Percentiles rank a stretch among this genome's conserved stretches.
These are phyloP conservation scores for Leccinum subtestaceum DNA, from an alignment of 768 basidiomycete species.

Conservation along the genomic window DNA sequence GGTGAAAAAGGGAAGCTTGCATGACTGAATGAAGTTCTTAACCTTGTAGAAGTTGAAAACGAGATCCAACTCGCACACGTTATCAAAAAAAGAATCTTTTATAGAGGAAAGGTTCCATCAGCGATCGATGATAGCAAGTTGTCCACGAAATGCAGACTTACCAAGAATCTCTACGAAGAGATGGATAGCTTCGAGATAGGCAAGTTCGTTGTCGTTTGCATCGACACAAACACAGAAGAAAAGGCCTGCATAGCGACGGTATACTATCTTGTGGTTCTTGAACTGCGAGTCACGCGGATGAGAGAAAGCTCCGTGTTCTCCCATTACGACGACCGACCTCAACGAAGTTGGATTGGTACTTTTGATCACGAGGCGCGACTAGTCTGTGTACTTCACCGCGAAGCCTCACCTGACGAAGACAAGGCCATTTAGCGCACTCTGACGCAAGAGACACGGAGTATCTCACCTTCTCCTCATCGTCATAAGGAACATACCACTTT, in stretches of 20 bases:
- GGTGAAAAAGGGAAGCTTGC: constrained; percentile 5
- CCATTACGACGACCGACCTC: constrained; percentile 59
- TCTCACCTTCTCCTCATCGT: constrained; percentile 95
- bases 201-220: constrained; percentile 96
- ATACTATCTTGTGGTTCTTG: constrained; percentile 96
- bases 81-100: constrained; percentile 95
- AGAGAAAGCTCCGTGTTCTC: not conserved
- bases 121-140: not conserved
- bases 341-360: constrained; percentile 98
- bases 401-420: constrained; percentile 66
- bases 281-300: constrained; percentile 53
- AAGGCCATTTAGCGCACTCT: not conserved
- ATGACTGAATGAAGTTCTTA: not conserved
- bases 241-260: constrained; percentile 93
- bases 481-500: constrained; percentile 99
- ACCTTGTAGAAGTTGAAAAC: constrained; percentile 99
- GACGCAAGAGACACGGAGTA: not conserved
- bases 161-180: constrained; percentile 97
- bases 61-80: constrained; percentile 96
- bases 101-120: not conserved
- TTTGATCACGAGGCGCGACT: constrained; percentile 95
- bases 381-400: constrained; percentile 95
- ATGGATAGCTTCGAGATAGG: constrained; percentile 96
- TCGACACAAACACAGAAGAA: constrained; percentile 99
- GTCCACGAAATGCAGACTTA: constrained; percentile 35